Conservation (phyloP, 2,329 filamentous ascomycete genomes). For the Colletotrichum musae region DNA sequence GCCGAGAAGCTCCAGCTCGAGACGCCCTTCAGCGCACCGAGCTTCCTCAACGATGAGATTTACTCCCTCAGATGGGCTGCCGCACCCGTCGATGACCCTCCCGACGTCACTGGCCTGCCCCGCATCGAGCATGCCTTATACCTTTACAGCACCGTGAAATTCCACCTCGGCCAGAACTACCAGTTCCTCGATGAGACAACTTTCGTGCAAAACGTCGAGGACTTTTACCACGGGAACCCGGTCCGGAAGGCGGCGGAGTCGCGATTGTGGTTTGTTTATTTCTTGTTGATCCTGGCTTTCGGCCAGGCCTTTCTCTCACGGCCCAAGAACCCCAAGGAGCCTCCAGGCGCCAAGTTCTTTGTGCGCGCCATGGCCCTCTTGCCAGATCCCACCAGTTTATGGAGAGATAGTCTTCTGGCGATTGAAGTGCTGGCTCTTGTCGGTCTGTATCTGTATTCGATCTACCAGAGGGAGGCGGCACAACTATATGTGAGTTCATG, state of each 20-base stretch:
- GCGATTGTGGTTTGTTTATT: slow-evolving; percentile 48
- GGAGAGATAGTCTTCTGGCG: slow-evolving; percentile 55
- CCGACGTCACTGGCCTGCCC: slow-evolving; percentile 52
- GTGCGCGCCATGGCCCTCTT: slow-evolving; percentile 53
- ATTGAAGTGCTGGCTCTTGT: slow-evolving; percentile 54
- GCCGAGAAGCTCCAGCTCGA: slow-evolving; percentile 48
- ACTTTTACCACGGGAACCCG: slow-evolving; percentile 46
- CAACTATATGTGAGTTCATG: slow-evolving; percentile 46
- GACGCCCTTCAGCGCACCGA: slow-evolving; percentile 41
- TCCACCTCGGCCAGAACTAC: slow-evolving; percentile 55
- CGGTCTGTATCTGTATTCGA: slow-evolving; percentile 55
- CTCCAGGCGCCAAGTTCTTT: slow-evolving; percentile 51
- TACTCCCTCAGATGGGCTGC: slow-evolving; percentile 47
- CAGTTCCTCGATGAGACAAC: slow-evolving; percentile 51
- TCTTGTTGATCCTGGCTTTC: slow-evolving; percentile 45
- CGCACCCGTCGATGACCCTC: slow-evolving; percentile 39
- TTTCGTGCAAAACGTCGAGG: slow-evolving; percentile 48
- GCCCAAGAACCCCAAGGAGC: slow-evolving; percentile 33
- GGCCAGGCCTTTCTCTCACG: slow-evolving; percentile 43
- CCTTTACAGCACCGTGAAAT: slow-evolving; percentile 54
- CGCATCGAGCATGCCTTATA: slow-evolving; percentile 52
- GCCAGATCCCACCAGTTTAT: slow-evolving; percentile 51
- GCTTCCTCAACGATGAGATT: slow-evolving; percentile 48
- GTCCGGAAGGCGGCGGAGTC: slow-evolving; percentile 41
- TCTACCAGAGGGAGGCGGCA: slow-evolving; percentile 51